Percentiles rank a stretch among this genome's conserved stretches.
Evolutionary conservation across 2,329 filamentous ascomycete genomes (phyloP).

Genomic region (Claviceps capensis): DNA sequence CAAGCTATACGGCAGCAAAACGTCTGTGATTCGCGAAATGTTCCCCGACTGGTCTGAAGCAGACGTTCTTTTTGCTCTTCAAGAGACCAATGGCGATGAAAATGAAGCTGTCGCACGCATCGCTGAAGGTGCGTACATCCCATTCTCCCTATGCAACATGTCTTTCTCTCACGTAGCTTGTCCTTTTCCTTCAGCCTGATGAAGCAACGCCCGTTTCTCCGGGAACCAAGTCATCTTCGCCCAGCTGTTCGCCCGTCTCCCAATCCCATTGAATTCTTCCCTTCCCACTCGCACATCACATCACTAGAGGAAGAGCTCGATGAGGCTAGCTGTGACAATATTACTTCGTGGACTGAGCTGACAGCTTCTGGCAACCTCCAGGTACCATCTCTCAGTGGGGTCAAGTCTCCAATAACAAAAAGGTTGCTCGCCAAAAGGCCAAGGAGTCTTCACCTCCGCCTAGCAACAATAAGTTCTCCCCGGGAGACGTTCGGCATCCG

Average conservation of each 20-base stretch:
- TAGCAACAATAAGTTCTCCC: conserved; percentile 30
- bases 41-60: conserved; percentile 93
- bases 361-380: conserved; percentile 20
- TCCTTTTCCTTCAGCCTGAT: not conserved
- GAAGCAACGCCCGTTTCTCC: not conserved
- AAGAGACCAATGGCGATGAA: conserved; percentile 75
- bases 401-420: conserved; percentile 70
- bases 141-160: not conserved
- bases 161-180: not conserved
- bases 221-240: no score
- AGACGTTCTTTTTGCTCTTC: conserved; percentile 82
- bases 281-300: no score
- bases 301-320: no score
- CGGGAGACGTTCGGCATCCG: conserved; percentile 28
- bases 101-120: conserved; percentile 64
- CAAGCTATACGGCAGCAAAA: conserved; percentile 71
- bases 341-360: conserved; percentile 4
- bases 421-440: conserved; percentile 60
- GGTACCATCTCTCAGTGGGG: conserved; percentile 73
- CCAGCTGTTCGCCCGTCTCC: no score
- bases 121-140: conserved; percentile 49
- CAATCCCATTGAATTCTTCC: no score
- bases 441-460: conserved; percentile 46
- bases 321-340: no score
- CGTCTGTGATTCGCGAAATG: conserved; percentile 76